Evolutionary conservation across 2,329 filamentous ascomycete species (phyloP).

Genomic region (Sordariomycetes sp.): DNA sequence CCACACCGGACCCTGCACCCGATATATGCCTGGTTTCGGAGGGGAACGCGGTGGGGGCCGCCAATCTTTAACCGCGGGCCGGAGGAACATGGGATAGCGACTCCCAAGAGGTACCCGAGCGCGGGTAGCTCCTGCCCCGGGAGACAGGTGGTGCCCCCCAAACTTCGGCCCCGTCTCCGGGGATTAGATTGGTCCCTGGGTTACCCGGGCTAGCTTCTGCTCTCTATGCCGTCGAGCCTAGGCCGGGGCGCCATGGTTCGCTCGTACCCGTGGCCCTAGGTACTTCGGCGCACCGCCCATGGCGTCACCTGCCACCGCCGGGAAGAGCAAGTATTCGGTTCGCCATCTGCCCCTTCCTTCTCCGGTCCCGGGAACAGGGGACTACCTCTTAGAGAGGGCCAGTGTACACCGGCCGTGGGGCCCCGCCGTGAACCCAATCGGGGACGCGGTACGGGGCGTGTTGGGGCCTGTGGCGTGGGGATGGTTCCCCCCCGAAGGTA

Average conservation of each 20-base stretch:
- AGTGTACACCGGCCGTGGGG: neutral
- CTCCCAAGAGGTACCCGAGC: neutral
- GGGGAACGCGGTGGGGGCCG: neutral
- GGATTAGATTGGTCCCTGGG: neutral
- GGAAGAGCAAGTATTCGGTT: neutral
- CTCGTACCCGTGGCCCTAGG: neutral
- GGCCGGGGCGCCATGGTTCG: neutral
- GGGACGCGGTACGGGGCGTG: neutral
- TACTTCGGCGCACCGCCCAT: neutral
- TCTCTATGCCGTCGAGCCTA: too few relatives aligned
- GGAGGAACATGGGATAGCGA: neutral
- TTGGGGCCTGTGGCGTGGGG: conserved; percentile 1
- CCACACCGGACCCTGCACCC: neutral
- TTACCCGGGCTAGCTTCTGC: neutral
- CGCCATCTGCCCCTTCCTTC: too few relatives aligned
- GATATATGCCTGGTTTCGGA: neutral
- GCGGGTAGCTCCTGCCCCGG: neutral
- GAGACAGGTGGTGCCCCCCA: neutral
- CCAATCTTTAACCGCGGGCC: neutral
- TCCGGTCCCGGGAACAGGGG: too few relatives aligned
- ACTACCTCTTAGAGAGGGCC: neutral
- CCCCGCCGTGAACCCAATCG: neutral
- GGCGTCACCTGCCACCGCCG: neutral
- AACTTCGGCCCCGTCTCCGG: neutral
- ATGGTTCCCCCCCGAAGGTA: neutral